A percentile compares a stretch with the other conserved stretches of the same genome.
Evolutionary conservation across 2,329 filamentous ascomycete species (phyloP).

Genomic region (Graphilbum fragrans): DNA sequence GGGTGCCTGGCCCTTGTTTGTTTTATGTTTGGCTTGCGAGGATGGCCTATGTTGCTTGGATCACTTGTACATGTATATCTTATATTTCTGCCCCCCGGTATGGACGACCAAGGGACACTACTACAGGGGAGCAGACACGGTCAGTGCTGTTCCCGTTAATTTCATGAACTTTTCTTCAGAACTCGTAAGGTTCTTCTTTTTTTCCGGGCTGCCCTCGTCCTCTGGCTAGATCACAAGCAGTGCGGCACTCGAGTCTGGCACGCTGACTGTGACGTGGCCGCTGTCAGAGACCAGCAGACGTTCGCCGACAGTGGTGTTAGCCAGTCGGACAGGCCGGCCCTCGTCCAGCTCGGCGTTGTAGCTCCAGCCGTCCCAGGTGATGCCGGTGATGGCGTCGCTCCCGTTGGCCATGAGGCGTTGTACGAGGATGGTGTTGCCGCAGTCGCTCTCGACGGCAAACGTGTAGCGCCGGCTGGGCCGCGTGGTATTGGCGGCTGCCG

Average conservation of each 20-base stretch:
- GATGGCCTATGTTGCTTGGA: no score
- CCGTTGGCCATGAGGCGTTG: constrained; percentile 46
- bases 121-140: no score
- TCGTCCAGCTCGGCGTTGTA: constrained; percentile 47
- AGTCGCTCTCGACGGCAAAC: constrained; percentile 16
- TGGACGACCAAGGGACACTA: no score
- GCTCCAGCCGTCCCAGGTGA: constrained; percentile 49
- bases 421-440: constrained; percentile 4
- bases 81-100: no score
- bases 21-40: no score
- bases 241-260: constrained; percentile 30
- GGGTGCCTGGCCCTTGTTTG: no score
- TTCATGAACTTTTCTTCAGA: neutral
- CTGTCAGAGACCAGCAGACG: constrained; percentile 17
- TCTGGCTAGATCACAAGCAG: constrained; percentile 14
- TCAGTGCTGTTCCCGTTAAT: neutral
- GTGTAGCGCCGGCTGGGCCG: constrained; percentile 25
- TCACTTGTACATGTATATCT: no score
- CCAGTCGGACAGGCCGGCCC: constrained; percentile 38
- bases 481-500: constrained; percentile 10
- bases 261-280: constrained; percentile 14
- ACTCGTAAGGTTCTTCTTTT: no score
- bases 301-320: constrained; percentile 39
- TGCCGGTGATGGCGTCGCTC: constrained; percentile 48
- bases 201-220: neutral